phyloP scores from a whole-genome alignment of 148 eudicot species.

The Pouteria glomerata region DNA sequence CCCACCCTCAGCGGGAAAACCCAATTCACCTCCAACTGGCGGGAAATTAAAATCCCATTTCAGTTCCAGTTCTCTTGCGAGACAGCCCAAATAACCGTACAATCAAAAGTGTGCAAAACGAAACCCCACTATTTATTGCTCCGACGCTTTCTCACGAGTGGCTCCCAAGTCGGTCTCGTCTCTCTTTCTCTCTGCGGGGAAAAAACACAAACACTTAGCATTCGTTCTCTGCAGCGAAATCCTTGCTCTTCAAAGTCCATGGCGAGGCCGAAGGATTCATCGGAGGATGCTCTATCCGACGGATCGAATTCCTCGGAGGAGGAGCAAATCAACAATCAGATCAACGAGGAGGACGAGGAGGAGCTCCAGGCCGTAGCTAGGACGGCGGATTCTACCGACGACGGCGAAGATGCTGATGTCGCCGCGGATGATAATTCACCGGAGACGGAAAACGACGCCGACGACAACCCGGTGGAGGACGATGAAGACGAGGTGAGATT shows the following conservation, averaged over 20 bases:
- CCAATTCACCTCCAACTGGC: too few species aligned
- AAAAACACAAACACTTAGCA: neutral
- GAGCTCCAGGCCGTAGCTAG: constrained; percentile 65
- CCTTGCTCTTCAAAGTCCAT: constrained; percentile 15
- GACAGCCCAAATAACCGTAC: too few species aligned
- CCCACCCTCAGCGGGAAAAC: too few species aligned
- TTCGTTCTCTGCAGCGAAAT: neutral
- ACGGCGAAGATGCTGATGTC: constrained; percentile 13
- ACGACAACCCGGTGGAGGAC: constrained; percentile 20
- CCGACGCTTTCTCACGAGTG: too few species aligned
- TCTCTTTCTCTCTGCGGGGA: too few species aligned
- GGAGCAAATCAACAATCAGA: constrained; percentile 42
- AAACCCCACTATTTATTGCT: too few species aligned
- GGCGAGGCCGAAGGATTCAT: constrained; percentile 48
- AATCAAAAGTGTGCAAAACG: too few species aligned
- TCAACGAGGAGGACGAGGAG: constrained; percentile 50
- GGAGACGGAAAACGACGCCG: constrained; percentile 12
- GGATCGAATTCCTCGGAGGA: constrained; percentile 47
- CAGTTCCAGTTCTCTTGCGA: too few species aligned
- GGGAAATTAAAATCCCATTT: too few species aligned
- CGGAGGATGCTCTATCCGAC: constrained; percentile 28
- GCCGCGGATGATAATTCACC: neutral
- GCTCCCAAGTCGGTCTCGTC: too few species aligned
- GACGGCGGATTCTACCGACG: constrained; percentile 39
- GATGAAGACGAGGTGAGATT: constrained; percentile 28